Evolutionary conservation across 2,329 filamentous ascomycete species (phyloP), one percentile per base, ranked within the genome.

Genomic region (Aschersonia sp.): DNA sequence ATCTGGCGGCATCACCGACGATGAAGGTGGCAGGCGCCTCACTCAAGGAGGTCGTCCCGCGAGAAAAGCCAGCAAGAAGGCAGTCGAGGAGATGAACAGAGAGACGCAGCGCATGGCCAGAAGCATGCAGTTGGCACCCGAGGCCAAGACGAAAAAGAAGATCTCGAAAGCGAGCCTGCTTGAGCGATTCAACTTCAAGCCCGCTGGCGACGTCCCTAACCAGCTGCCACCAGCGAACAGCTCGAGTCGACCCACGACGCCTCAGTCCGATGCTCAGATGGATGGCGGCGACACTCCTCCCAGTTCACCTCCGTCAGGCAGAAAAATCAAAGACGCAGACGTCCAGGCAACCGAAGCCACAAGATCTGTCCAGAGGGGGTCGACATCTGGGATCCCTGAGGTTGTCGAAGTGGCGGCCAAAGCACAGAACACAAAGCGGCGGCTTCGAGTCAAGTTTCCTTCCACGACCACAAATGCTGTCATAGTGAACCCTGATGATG

Each of bases 51-150:
- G 75, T 30, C 79, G 83, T 4, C 82, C 88, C 4, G 75, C 78
- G 7, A 78, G 92, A 9, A 94, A 92, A 61, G 89, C 92, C 0
- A 91, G 89, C 69, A 97, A 91, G 68, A 96, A 89, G 66, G 92
- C 92, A 0, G 63, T 96, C 42, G 87, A 96, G 60, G 91, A 97
- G 55, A 96, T 98, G 84, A 84, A 85, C 56, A 79, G 88, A 50
- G 92, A 98, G 65, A 96, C 91, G 1, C 92, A 98, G 67, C 80
- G 92, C 31, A 78, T 98, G 68, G 83, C 79, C 55, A 78, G 92
- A 54, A 94, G 85, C 59, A 85, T 95, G 78, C 91, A 97, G 63
- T 75, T 98, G 45, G 80, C 85, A 1, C 89, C 97, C 63, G 82
- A 95, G 60, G 85, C 87, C 30, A 87, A 83, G 66, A 94, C 88